Conservation (phyloP, 768 basidiomycete genomes). For the Naganishia antarctica region DNA sequence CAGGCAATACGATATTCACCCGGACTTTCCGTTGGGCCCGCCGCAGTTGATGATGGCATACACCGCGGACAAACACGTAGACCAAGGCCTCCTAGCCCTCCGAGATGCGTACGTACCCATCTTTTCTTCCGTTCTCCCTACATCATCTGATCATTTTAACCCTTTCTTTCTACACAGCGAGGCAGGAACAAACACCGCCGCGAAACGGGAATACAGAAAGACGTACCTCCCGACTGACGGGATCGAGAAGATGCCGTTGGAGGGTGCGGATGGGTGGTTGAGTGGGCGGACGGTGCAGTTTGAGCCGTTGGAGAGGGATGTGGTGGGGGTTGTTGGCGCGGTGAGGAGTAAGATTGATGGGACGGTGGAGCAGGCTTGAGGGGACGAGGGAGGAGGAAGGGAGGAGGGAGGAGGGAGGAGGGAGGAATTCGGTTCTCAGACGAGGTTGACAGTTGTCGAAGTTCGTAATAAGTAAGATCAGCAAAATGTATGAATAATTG, state of each 20-base stretch:
- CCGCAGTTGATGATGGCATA: constrained; percentile 55
- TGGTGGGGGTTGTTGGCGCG: neutral
- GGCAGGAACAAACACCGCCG: constrained; percentile 47
- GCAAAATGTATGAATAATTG: no score
- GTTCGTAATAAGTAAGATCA: no score
- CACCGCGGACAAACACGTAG: constrained; percentile 50
- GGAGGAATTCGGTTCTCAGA: no score
- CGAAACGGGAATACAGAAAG: constrained; percentile 49
- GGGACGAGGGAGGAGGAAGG: no score
- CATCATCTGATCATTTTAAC: neutral
- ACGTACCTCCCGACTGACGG: constrained; percentile 52
- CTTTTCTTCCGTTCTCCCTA: neutral
- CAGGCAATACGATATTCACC: constrained; percentile 49
- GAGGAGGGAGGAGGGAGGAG: no score
- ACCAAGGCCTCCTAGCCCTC: constrained; percentile 43
- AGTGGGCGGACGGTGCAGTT: constrained; percentile 49
- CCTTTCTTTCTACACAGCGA: constrained; percentile 29
- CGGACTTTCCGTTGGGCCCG: constrained; percentile 54
- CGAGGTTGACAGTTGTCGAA: no score
- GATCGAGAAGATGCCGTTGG: constrained; percentile 37
- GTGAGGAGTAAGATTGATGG: constrained; percentile 15
- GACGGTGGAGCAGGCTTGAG: neutral
- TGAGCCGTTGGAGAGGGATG: constrained; percentile 41
- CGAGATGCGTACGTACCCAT: constrained; percentile 45
- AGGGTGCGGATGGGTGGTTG: constrained; percentile 51